Evolutionary conservation across 768 basidiomycete genomes (phyloP).

Genomic region (Pulveroboletus frians): DNA sequence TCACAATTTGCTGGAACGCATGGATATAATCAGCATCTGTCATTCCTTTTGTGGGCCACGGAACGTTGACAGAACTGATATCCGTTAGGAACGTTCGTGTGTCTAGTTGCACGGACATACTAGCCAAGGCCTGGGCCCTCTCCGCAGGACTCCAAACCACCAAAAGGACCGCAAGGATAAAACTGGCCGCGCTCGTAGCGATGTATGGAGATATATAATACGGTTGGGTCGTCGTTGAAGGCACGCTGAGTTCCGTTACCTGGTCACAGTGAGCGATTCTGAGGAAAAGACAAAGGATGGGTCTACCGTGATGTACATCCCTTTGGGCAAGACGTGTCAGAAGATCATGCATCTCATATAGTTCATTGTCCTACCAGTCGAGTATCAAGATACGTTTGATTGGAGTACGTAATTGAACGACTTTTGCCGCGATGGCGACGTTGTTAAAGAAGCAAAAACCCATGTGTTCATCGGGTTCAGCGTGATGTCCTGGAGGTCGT

Average conservation of each 20-base stretch:
- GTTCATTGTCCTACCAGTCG: slow-evolving; percentile 71
- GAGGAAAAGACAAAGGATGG: not conserved
- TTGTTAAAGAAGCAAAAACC: slow-evolving; percentile 99
- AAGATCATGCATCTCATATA: not conserved
- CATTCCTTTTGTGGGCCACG: slow-evolving; percentile 88
- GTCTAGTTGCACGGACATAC: slow-evolving; percentile 44
- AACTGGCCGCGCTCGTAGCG: slow-evolving; percentile 89
- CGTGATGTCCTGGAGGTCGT: slow-evolving; percentile 96
- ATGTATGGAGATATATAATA: slow-evolving; percentile 93
- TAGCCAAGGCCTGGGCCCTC: slow-evolving; percentile 79
- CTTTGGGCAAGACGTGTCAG: slow-evolving; percentile 37
- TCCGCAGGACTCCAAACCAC: slow-evolving; percentile 81
- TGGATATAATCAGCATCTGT: slow-evolving; percentile 94
- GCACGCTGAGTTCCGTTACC: slow-evolving; percentile 97
- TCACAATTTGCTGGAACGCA: slow-evolving; percentile 91
- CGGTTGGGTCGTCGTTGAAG: slow-evolving; percentile 87
- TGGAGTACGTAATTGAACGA: slow-evolving; percentile 64
- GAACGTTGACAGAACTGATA: slow-evolving; percentile 86
- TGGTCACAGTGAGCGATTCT: slow-evolving; percentile 29
- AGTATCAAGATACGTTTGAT: slow-evolving; percentile 84
- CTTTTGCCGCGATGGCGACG: slow-evolving; percentile 85
- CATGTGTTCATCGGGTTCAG: slow-evolving; percentile 97
- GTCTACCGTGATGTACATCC: slow-evolving; percentile 90
- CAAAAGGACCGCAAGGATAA: slow-evolving; percentile 92
- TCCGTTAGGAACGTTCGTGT: slow-evolving; percentile 6